Percentiles rank a stretch among this genome's conserved stretches.
Evolutionary conservation across 257 asterid genomes (phyloP).

Genomic region (Capsicum pubescens): DNA sequence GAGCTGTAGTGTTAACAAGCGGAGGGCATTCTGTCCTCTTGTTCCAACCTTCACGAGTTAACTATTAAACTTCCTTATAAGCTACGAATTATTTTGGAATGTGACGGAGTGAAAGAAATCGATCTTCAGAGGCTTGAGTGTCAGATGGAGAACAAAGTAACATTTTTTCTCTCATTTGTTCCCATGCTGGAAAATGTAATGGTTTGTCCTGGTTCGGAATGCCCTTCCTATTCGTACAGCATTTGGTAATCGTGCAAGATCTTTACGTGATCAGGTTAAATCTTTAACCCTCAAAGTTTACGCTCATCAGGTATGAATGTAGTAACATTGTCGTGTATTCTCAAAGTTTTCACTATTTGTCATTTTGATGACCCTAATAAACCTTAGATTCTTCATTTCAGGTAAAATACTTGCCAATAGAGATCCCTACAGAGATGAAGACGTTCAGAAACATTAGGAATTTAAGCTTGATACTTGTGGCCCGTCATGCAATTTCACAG

Average conservation of each 20-base stretch:
- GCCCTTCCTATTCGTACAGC: background rate
- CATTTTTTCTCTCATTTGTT: too few species aligned
- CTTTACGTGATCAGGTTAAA: background rate
- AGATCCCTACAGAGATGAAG: too few species aligned
- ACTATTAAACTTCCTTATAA: background rate
- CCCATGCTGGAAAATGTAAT: too few species aligned
- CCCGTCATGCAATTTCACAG: too few species aligned
- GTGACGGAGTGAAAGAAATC: background rate
- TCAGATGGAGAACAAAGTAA: background rate
- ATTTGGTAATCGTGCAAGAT: background rate
- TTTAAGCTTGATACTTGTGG: background rate
- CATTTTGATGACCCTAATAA: background rate
- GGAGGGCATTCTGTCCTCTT: background rate
- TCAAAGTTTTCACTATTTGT: background rate
- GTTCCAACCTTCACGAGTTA: background rate
- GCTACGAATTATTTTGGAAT: background rate
- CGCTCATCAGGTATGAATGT: background rate
- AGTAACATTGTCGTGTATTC: background rate
- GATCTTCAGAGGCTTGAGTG: background rate
- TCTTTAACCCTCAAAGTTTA: too few species aligned
- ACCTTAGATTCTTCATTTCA: background rate
- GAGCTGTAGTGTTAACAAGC: background rate
- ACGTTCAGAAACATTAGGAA: too few species aligned
- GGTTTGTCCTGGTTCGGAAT: background rate
- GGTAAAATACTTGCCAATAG: background rate